Conservation (phyloP, 2,329 filamentous ascomycete species). For the Fusarium nodosum region DNA sequence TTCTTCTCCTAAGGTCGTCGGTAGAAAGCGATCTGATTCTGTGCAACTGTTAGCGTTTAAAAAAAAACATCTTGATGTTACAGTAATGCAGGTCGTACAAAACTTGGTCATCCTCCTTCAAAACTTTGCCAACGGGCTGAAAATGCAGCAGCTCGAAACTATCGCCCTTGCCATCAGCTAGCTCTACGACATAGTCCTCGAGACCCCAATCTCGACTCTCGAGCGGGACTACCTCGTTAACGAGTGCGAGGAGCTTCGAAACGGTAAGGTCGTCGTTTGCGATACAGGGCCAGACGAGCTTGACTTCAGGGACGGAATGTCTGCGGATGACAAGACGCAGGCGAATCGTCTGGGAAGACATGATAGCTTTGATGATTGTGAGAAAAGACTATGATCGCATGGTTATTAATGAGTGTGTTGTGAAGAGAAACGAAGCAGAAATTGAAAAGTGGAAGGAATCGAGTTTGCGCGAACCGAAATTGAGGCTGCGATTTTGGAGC, state of each 20-base stretch:
- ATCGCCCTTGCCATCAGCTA: conserved; percentile 66
- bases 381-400: conserved; percentile 37
- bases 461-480: conserved; percentile 19
- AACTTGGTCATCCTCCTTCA: conserved; percentile 88
- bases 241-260: conserved; percentile 79
- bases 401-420: not conserved
- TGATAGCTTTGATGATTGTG: conserved; percentile 25
- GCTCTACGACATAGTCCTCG: conserved; percentile 89
- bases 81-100: conserved; percentile 66
- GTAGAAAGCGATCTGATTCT: conserved; percentile 84
- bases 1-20: conserved; percentile 79
- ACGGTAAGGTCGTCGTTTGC: conserved; percentile 74
- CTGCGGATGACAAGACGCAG: conserved; percentile 80
- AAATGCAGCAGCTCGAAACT: conserved; percentile 92
- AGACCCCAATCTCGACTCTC: conserved; percentile 86
- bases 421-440: not conserved
- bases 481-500: conserved; percentile 36
- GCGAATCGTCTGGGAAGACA: conserved; percentile 66
- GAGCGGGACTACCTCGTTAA: conserved; percentile 85
- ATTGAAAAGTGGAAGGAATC: conserved; percentile 1
- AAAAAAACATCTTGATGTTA: not conserved
- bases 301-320: conserved; percentile 78
- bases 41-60: conserved; percentile 27
- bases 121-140: conserved; percentile 74
- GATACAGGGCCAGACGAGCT: conserved; percentile 77